phyloP scores from a whole-genome alignment of 106 monocot genomes.

The Platanthera zijinensis region DNA sequence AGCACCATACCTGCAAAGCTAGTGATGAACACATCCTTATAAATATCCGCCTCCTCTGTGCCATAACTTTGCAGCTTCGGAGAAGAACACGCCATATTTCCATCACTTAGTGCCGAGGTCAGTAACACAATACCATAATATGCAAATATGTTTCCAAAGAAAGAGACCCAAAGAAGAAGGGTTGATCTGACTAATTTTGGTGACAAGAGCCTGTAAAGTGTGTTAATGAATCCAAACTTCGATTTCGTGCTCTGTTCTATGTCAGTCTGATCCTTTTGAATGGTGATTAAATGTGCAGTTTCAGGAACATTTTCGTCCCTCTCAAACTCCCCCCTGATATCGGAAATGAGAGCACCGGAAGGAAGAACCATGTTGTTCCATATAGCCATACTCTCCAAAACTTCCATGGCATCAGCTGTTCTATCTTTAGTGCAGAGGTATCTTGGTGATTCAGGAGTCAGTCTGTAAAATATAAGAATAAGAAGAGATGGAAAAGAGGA shows the following conservation, averaged over 20 bases:
- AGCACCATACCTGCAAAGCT: constrained; percentile 57
- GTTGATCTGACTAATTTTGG: constrained; percentile 50
- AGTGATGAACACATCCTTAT: constrained; percentile 65
- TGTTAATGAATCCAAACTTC: constrained; percentile 21
- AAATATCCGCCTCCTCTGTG: constrained; percentile 20
- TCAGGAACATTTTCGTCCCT: constrained; percentile 27
- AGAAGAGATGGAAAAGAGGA: constrained; percentile 60
- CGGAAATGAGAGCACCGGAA: constrained; percentile 44
- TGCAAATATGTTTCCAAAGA: constrained; percentile 73
- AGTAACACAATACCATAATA: constrained; percentile 79
- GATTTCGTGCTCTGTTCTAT: neutral
- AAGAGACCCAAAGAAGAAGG: constrained; percentile 61
- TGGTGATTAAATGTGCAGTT: constrained; percentile 26
- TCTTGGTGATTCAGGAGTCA: constrained; percentile 70
- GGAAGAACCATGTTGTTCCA: constrained; percentile 48
- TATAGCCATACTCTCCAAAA: constrained; percentile 52
- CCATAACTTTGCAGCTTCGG: neutral
- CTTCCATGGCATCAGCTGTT: constrained; percentile 36
- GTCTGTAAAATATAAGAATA: constrained; percentile 57
- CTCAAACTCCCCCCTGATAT: constrained; percentile 8
- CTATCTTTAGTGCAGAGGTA: constrained; percentile 68
- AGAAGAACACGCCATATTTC: constrained; percentile 17
- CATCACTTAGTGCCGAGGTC: constrained; percentile 42
- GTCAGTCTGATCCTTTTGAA: neutral
- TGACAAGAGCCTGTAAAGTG: constrained; percentile 35